A percentile compares a stretch with the other conserved stretches of the same genome.
These are phyloP conservation scores for Fraxinus angustifolia DNA, from an alignment of 305 asterid species.

Conservation along the genomic window DNA sequence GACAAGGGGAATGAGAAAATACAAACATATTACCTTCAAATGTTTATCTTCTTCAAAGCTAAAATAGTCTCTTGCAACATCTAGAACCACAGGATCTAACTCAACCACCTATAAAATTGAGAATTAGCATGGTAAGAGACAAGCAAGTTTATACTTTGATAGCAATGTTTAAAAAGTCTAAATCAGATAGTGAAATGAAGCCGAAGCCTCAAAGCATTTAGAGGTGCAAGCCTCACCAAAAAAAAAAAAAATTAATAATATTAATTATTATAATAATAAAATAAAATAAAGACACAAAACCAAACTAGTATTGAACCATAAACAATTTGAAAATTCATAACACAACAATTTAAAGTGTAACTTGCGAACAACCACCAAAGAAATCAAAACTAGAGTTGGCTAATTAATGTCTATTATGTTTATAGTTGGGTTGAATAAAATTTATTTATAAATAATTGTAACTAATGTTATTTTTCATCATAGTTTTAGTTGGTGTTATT, in stretches of 20 bases:
- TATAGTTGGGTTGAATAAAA: neutral
- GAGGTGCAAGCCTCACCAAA: neutral
- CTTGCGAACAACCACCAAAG: neutral
- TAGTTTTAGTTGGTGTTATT: neutral
- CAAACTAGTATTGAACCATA: neutral
- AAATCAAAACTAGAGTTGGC: neutral
- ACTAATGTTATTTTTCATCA: neutral
- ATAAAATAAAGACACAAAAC: neutral
- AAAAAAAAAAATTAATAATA: too few species aligned
- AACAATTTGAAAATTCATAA: neutral
- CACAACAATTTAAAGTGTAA: neutral
- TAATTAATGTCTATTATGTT: neutral
- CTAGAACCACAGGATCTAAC: conserved; percentile 73
- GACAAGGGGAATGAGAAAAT: conserved; percentile 3
- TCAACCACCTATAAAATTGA: conserved; percentile 65
- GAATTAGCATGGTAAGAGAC: conserved; percentile 22
- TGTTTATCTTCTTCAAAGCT: conserved; percentile 59
- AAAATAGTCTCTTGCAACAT: conserved; percentile 69
- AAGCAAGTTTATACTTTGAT: neutral
- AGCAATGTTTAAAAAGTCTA: neutral
- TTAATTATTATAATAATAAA: too few species aligned
- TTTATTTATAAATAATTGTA: neutral
- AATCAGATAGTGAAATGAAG: neutral
- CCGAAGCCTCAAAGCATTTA: neutral
- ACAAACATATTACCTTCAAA: conserved; percentile 52